Conservation (phyloP, 2,329 filamentous ascomycete species). For the Colletotrichum siamense region DNA sequence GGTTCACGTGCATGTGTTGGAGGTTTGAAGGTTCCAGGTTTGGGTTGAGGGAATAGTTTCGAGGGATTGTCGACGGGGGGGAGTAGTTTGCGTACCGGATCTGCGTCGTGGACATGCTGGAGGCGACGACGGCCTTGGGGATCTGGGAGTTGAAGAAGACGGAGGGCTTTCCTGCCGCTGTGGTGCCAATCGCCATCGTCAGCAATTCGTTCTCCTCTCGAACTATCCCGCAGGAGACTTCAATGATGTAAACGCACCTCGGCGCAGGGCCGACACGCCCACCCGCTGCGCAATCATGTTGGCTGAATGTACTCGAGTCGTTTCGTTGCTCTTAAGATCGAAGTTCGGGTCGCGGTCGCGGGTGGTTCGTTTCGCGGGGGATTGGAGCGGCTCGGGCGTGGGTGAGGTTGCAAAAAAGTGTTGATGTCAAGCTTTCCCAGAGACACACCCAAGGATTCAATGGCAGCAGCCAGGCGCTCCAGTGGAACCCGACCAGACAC, state of each 20-base stretch:
- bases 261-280: constrained; percentile 63
- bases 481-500: not conserved
- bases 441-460: not conserved
- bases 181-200: constrained; percentile 32
- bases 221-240: not conserved
- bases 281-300: constrained; percentile 64
- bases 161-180: constrained; percentile 43
- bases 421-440: constrained; percentile 19
- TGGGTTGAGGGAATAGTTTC: not conserved
- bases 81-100: constrained; percentile 45
- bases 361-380: constrained; percentile 1
- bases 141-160: constrained; percentile 54
- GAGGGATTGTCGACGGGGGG: not conserved
- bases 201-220: not conserved
- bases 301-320: constrained; percentile 15
- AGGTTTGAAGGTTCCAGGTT: not conserved
- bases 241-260: constrained; percentile 48
- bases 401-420: constrained; percentile 7
- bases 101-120: constrained; percentile 48
- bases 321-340: not conserved
- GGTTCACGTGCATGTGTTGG: not conserved
- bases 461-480: not conserved
- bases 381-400: constrained; percentile 17
- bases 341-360: not conserved
- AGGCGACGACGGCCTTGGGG: constrained; percentile 49